Evolutionary conservation across 2,329 filamentous ascomycete genomes (phyloP).

Genomic region (Aspergillus sp.): DNA sequence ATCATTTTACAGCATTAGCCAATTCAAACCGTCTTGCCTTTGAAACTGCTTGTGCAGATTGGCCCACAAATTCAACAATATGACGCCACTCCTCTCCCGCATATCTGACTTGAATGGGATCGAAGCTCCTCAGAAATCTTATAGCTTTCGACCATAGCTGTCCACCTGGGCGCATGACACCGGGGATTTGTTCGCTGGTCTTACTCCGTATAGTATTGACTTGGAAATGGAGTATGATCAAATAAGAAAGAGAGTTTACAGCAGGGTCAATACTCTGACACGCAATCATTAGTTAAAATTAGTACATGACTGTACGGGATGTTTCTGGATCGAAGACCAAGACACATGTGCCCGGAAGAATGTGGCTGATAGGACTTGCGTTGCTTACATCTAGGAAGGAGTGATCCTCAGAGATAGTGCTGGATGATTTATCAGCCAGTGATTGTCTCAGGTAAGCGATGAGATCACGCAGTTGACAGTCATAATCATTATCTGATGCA

Average conservation of each 20-base stretch:
- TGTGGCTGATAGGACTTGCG: neutral
- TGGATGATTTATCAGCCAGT: conserved; percentile 26
- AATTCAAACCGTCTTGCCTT: conserved; percentile 24
- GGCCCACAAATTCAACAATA: conserved; percentile 28
- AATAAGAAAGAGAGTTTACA: conserved; percentile 56
- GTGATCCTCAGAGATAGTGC: conserved; percentile 22
- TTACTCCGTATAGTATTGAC: conserved; percentile 36
- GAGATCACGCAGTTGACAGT: conserved; percentile 37
- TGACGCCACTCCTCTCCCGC: conserved; percentile 34
- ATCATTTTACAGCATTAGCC: neutral
- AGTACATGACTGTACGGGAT: neutral
- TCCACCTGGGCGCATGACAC: conserved; percentile 39
- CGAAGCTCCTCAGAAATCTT: conserved; percentile 51
- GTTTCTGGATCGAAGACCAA: too few species aligned
- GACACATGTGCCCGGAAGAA: too few species aligned
- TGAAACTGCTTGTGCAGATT: conserved; percentile 23
- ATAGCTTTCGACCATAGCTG: conserved; percentile 47
- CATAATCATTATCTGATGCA: conserved; percentile 38
- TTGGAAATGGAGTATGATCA: conserved; percentile 49
- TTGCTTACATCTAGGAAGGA: conserved; percentile 30
- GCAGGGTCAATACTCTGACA: conserved; percentile 49
- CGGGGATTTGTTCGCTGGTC: conserved; percentile 28
- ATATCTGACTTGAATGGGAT: conserved; percentile 41
- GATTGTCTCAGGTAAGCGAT: conserved; percentile 33
- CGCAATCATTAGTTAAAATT: neutral